These are phyloP conservation scores for Dryas integrifolia DNA, from an alignment of 331 rosid genomes.

Conservation along the genomic window DNA sequence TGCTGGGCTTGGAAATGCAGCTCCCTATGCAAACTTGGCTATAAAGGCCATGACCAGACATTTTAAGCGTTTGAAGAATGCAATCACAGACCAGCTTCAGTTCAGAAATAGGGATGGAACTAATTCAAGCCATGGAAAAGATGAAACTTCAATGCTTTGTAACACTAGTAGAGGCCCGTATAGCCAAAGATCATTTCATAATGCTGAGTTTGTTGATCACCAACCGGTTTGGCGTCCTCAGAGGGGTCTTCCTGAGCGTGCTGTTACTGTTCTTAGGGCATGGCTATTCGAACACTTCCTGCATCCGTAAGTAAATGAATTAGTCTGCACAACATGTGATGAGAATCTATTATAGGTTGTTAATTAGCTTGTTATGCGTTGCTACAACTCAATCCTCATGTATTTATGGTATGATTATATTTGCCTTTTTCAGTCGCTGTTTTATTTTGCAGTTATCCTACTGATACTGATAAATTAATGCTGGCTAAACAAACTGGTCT, in stretches of 20 bases:
- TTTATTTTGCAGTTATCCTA: slow-evolving; percentile 65
- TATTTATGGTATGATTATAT: neutral
- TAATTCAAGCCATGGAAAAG: slow-evolving; percentile 38
- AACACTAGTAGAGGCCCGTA: slow-evolving; percentile 41
- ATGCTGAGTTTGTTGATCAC: slow-evolving; percentile 56
- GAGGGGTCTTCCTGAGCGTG: slow-evolving; percentile 91
- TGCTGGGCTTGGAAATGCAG: slow-evolving; percentile 76
- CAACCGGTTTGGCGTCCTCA: slow-evolving; percentile 98
- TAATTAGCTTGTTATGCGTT: neutral
- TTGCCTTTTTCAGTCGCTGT: neutral
- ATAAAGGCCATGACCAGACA: slow-evolving; percentile 78
- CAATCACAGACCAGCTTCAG: slow-evolving; percentile 80
- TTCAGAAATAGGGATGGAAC: slow-evolving; percentile 40
- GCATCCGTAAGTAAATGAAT: slow-evolving; percentile 69
- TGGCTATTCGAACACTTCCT: slow-evolving; percentile 95
- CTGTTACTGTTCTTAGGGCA: slow-evolving; percentile 79
- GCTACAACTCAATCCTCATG: neutral
- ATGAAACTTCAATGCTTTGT: slow-evolving; percentile 44
- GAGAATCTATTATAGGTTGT: neutral
- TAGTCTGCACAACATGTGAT: neutral
- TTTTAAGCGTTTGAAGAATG: slow-evolving; percentile 74
- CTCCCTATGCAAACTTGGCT: slow-evolving; percentile 84
- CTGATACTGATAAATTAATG: slow-evolving; percentile 85
- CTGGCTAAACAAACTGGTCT: slow-evolving; percentile 96
- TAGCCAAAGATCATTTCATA: slow-evolving; percentile 45